Evolutionary conservation across 2,329 filamentous ascomycete genomes (phyloP).

Genomic region (Fusarium sp.): DNA sequence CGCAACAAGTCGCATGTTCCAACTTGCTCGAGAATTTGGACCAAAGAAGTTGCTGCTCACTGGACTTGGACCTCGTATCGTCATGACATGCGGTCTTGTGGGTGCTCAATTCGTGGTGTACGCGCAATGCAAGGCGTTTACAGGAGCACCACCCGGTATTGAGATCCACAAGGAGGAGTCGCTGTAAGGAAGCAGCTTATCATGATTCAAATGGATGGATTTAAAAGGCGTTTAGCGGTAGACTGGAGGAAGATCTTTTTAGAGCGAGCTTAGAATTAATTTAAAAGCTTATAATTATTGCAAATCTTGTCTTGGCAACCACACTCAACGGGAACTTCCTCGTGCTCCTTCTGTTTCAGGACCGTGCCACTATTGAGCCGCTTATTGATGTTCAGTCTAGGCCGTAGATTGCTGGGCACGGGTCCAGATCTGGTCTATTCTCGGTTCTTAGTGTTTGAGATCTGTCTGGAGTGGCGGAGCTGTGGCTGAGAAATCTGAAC

Average conservation of each 20-base stretch:
- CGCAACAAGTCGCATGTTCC: constrained; percentile 63
- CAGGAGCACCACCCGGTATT: constrained; percentile 62
- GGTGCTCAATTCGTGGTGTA: constrained; percentile 68
- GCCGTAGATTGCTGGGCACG: constrained; percentile 8
- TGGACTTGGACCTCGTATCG: constrained; percentile 62
- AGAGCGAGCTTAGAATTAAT: constrained; percentile 25
- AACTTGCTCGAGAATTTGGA: constrained; percentile 64
- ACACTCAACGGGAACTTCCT: not conserved
- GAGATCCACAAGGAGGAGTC: constrained; percentile 65
- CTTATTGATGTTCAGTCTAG: constrained; percentile 30
- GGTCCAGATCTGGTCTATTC: constrained; percentile 21
- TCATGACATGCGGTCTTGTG: constrained; percentile 67
- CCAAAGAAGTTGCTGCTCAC: constrained; percentile 60
- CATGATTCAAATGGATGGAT: not conserved
- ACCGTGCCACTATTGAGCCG: constrained; percentile 29
- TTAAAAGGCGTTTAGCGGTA: constrained; percentile 30
- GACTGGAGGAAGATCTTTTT: constrained; percentile 1
- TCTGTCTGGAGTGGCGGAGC: constrained; percentile 19
- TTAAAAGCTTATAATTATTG: not conserved
- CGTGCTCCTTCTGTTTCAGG: constrained; percentile 9
- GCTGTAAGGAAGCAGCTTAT: constrained; percentile 24
- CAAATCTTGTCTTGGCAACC: not conserved
- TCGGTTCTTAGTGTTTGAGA: constrained; percentile 13
- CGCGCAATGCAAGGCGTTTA: constrained; percentile 65
- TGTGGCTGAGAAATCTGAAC: constrained; percentile 11